Evolutionary conservation across 2,329 filamentous ascomycete genomes (phyloP), one percentile per base, ranked within the genome.

Genomic region (Penicillium sp.): DNA sequence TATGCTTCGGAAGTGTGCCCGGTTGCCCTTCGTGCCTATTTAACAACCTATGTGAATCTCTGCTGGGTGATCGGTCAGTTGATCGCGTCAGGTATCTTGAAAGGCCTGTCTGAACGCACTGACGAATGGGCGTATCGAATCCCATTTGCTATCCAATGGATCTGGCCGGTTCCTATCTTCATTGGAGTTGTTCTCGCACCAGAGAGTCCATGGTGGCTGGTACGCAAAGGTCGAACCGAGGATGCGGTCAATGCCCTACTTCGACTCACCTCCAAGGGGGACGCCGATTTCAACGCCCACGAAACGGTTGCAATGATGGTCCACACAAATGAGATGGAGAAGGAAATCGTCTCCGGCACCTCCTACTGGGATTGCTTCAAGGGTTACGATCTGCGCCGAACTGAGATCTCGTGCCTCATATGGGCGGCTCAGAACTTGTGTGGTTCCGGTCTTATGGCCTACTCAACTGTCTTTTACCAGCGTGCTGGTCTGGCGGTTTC

Each of bases 71-170:
- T 82, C 3, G 80, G 81, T 5, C 80, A 83, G 61, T 69, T 82
- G 4, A 77, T 82, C 50, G 81, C 78, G 13, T 74, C 81, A 35
- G 81, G 80, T 7, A 80, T 82, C 8, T 76, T 82, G 66, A 78
- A 77, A 55, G 72, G 75, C 30, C 79, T 79, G 72, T 64, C 81
- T 3, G 64, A 65, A 8, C 71, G 79, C 26, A 60, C 67, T 2
- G 80, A 81, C 60, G 66, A 83, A 59, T 83, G 81, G 81, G 75
- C 80, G 1, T 84, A 82, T 66, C 75, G 79, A 7, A 82, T 83
- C 51, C 81, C 81, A 3, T 83, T 81, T 55, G 78, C 76, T 3
- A 62, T 83, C 8, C 81, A 83, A 66, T 82, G 81, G 81, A 79
- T 78, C 68, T 82, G 79, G 78, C 81, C 81, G 0, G 64, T 83